Conservation (phyloP, 1,284 basidiomycete species). For the Moesziomyces globuligerus region DNA sequence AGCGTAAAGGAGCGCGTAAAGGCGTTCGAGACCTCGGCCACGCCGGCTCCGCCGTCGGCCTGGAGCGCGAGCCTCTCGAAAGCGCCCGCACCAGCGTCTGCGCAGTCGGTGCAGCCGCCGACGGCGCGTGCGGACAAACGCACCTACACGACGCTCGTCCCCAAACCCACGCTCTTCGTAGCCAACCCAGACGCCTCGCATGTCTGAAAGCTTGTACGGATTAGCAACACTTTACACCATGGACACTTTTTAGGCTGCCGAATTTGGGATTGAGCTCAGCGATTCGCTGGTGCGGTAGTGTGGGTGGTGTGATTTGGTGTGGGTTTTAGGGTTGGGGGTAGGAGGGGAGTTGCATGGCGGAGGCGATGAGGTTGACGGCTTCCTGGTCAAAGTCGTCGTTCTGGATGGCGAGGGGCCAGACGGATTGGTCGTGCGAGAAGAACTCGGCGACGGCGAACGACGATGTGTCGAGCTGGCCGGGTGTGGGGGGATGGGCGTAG, state of each 20-base stretch:
- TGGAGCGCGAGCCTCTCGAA: slow-evolving; percentile 32
- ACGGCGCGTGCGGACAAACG: not conserved
- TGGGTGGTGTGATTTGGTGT: too few species aligned
- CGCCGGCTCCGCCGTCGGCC: not conserved
- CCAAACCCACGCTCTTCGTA: slow-evolving; percentile 32
- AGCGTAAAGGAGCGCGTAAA: slow-evolving; percentile 51
- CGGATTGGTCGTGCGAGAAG: slow-evolving; percentile 45
- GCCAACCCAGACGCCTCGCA: slow-evolving; percentile 53
- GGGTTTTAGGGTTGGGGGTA: slow-evolving; percentile 7
- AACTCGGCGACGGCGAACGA: slow-evolving; percentile 46
- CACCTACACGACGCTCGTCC: not conserved
- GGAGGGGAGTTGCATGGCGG: slow-evolving; percentile 36
- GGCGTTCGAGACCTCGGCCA: slow-evolving; percentile 40
- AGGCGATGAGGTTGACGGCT: slow-evolving; percentile 36
- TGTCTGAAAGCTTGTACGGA: too few species aligned
- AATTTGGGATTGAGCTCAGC: too few species aligned
- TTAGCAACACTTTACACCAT: too few species aligned
- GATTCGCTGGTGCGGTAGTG: too few species aligned
- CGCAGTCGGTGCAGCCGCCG: too few species aligned
- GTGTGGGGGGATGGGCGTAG: slow-evolving; percentile 17
- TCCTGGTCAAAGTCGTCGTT: slow-evolving; percentile 47
- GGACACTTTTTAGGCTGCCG: too few species aligned
- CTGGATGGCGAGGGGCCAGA: slow-evolving; percentile 45
- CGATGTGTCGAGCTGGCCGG: slow-evolving; percentile 36
- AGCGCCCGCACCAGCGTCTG: slow-evolving; percentile 5